phyloP scores from a whole-genome alignment of 2,329 filamentous ascomycete species.

The Pseudonectria foliicola region DNA sequence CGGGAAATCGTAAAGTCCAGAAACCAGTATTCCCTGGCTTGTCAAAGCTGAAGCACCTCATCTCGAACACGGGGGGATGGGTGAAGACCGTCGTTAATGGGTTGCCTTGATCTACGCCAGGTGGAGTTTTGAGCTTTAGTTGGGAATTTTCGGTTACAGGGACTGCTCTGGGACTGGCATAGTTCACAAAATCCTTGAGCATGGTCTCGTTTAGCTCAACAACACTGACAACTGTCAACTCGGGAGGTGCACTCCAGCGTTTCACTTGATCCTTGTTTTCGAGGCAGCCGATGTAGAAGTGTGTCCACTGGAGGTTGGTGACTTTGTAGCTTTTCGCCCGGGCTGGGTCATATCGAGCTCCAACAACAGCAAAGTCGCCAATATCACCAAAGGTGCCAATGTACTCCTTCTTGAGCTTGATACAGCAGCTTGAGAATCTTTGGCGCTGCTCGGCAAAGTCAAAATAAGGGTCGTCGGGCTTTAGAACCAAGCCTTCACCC shows the following conservation, averaged over 20 bases:
- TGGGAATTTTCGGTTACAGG: conserved; percentile 29
- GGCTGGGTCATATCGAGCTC: conserved; percentile 61
- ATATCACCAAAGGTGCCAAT: conserved; percentile 70
- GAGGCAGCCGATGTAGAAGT: conserved; percentile 73
- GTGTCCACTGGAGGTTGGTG: conserved; percentile 61
- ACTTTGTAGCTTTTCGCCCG: conserved; percentile 51
- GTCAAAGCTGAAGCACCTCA: conserved; percentile 74
- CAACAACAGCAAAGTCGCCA: conserved; percentile 75
- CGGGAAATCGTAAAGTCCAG: conserved; percentile 70
- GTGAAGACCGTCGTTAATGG: conserved; percentile 52
- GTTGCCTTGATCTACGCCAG: conserved; percentile 34
- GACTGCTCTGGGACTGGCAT: conserved; percentile 38
- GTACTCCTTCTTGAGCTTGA: conserved; percentile 88
- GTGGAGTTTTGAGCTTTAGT: conserved; percentile 41
- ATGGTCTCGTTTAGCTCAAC: conserved; percentile 48
- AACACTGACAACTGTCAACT: conserved; percentile 60
- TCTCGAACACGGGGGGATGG: conserved; percentile 68
- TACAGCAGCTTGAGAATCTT: conserved; percentile 45
- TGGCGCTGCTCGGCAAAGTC: conserved; percentile 34
- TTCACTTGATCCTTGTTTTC: conserved; percentile 56
- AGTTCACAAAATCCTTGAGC: conserved; percentile 42
- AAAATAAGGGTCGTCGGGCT: conserved; percentile 75
- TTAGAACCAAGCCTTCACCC: conserved; percentile 76
- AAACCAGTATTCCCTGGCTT: conserved; percentile 62
- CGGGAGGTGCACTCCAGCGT: conserved; percentile 44